Evolutionary conservation across 495 filamentous ascomycete genomes (phyloP), one percentile per base, ranked within the genome.

Genomic region (Bryoglossum gracile): DNA sequence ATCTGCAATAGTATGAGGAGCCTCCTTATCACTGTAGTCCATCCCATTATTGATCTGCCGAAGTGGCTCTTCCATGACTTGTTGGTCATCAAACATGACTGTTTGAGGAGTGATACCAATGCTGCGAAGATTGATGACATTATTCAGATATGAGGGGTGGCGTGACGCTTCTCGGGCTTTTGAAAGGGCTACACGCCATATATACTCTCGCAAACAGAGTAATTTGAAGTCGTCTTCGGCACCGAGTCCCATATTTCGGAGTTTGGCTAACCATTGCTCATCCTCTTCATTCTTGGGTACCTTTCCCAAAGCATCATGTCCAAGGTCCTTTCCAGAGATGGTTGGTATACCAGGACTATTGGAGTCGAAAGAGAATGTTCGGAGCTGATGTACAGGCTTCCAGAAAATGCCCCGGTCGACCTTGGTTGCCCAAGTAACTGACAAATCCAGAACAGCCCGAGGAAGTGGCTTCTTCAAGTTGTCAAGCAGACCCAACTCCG

Each of bases 181-280:
- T 49, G 84, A 83, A 3, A 32, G 45, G 16, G 57, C 48, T 14
- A 91, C 71, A 23, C 87, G 82, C 89, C 87, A 95, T 25, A 97
- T 89, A 54, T 95, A 96, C 57, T 95, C 92, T 43, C 83, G 74
- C 13, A 99, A 74, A 4, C 80, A 83, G 16, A 95, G 67, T 8
- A 99, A 68, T 60, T 99, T 99, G 54, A 84, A 79, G 48, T 99
- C 94, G 56, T 99, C 94, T 36, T 94, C 90, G 0, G 68, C 50
- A 1, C 70, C 64, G 77, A 99, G 86, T 0, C 92, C 91, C 30
- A 92, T 76, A 51, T 86, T 90, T 24, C 87, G 77, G 24, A 99
- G 66, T 42, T 85, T 79, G 16, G 69, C 69, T n/a, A 99, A 70
- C 94, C 94, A 99, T 58, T 89, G 81, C 47, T 96, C 89, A 62